Evolutionary conservation across 2,329 filamentous ascomycete species (phyloP), one percentile per base, ranked within the genome.

Genomic region (Colletotrichum acutatum): DNA sequence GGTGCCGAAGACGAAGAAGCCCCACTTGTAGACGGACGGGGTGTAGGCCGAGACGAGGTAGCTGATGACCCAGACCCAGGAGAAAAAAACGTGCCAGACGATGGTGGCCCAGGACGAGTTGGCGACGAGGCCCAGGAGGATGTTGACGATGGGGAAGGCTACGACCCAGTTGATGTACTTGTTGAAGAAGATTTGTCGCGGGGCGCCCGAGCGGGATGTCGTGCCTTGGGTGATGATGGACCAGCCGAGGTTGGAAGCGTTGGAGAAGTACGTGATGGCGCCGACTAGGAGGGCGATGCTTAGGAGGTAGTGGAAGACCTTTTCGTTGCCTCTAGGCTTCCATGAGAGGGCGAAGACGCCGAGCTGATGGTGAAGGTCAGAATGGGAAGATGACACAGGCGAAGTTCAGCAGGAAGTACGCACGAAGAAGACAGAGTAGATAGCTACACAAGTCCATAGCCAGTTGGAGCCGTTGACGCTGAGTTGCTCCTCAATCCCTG

Each of bases 41-140:
- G 86, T 88, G 79, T 84, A 86, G 65, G 88, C 86, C 26, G 82
- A 82, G 65, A 84, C 81, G 34, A 90, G 83, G 77, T 89, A 89
- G 26, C 82, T 80, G 76, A 89, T 76, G 74, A 89, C 77, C 86
- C 88, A 90, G 77, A 82, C 82, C 87, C 87, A 88, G 14, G 84
- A 77, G 28, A 89, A 80, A 74, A 82, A 79, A 74, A 90, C 78
- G 69, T 89, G 85, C 78, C 83, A 88, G 71, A 86, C 52, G 71
- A 90, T 89, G 30, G 86, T 89, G 24, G 88, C 84, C 88, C 88
- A 90, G n/a, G 87, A 84, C 37, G 89, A 80, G 59, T 87, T 87
- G 26, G 85, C 86, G 46, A 87, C 76, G 19, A 90, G 82, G 54
- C 88, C 87, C 8, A 89, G 82, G 1, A 86, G 82, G 32, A 89